Conservation (phyloP, 2,329 filamentous ascomycete species). For the Aspergillus fumigatiaffinis region DNA sequence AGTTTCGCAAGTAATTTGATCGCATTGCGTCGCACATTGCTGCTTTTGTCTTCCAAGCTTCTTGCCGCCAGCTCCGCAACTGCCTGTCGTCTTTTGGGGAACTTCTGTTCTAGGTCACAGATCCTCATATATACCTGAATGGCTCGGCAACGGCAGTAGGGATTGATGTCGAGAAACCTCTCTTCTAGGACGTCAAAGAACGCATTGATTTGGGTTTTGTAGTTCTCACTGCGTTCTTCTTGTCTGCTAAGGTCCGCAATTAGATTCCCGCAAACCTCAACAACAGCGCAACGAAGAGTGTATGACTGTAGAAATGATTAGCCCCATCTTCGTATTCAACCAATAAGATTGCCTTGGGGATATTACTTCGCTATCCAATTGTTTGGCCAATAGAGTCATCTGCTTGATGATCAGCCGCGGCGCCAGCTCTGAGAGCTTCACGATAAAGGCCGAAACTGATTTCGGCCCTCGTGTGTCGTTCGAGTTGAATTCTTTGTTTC, state of each 20-base stretch:
- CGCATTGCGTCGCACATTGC: slow-evolving; percentile 90
- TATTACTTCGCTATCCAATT: slow-evolving; percentile 83
- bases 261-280: slow-evolving; percentile 96
- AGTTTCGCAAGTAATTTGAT: slow-evolving; percentile 86
- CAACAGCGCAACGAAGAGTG: slow-evolving; percentile 85
- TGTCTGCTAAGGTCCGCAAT: slow-evolving; percentile 86
- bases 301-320: slow-evolving; percentile 61
- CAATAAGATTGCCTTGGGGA: neutral
- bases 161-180: slow-evolving; percentile 92
- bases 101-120: slow-evolving; percentile 93
- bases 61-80: slow-evolving; percentile 82
- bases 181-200: slow-evolving; percentile 98
- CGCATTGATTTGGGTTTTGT: slow-evolving; percentile 90
- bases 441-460: slow-evolving; percentile 89
- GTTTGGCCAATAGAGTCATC: slow-evolving; percentile 90
- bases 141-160: slow-evolving; percentile 85
- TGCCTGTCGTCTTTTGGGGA: slow-evolving; percentile 83
- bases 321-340: neutral
- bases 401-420: slow-evolving; percentile 94
- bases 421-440: slow-evolving; percentile 86
- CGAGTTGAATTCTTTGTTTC: slow-evolving; percentile 96
- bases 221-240: slow-evolving; percentile 85
- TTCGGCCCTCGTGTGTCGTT: slow-evolving; percentile 95
- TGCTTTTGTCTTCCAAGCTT: slow-evolving; percentile 96
- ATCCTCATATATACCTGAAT: slow-evolving; percentile 92